phyloP scores from a whole-genome alignment of 1,139 yeast genomes.

The Scheffersomyces cryptocercus region DNA sequence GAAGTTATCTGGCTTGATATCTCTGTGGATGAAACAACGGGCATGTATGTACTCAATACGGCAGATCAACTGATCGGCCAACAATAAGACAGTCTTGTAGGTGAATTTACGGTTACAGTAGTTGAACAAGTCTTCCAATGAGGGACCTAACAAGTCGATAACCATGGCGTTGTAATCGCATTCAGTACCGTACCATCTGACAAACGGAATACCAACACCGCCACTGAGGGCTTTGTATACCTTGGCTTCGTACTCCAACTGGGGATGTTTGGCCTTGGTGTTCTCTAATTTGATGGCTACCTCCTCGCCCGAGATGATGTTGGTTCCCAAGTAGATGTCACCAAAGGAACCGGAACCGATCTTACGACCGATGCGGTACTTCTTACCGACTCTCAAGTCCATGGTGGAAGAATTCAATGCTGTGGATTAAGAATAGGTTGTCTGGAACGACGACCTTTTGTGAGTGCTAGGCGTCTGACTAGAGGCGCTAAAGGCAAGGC shows the following conservation, averaged over 20 bases:
- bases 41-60: constrained; percentile 96
- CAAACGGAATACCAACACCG: constrained; percentile 96
- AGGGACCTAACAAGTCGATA: constrained; percentile 92
- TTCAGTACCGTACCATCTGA: constrained; percentile 96
- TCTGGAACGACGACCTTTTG: too few relatives aligned
- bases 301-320: constrained; percentile 93
- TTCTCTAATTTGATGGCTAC: constrained; percentile 95
- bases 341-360: constrained; percentile 98
- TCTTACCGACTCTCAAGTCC: constrained; percentile 93
- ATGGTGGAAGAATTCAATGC: constrained; percentile 14
- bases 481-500: too few relatives aligned
- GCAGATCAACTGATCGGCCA: constrained; percentile 93
- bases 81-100: constrained; percentile 85
- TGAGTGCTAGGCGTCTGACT: too few relatives aligned
- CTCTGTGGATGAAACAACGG: constrained; percentile 88
- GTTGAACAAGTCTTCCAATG: constrained; percentile 92
- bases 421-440: too few relatives aligned
- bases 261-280: constrained; percentile 92
- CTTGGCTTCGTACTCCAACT: constrained; percentile 92
- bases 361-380: constrained; percentile 92
- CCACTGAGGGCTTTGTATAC: constrained; percentile 94
- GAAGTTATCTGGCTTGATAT: constrained; percentile 94
- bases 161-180: constrained; percentile 97
- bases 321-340: constrained; percentile 90
- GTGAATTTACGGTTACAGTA: constrained; percentile 94